Evolutionary conservation across 2,329 filamentous ascomycete genomes (phyloP), one percentile per base, ranked within the genome.

Genomic region (Pseudogymnoascus sp.): DNA sequence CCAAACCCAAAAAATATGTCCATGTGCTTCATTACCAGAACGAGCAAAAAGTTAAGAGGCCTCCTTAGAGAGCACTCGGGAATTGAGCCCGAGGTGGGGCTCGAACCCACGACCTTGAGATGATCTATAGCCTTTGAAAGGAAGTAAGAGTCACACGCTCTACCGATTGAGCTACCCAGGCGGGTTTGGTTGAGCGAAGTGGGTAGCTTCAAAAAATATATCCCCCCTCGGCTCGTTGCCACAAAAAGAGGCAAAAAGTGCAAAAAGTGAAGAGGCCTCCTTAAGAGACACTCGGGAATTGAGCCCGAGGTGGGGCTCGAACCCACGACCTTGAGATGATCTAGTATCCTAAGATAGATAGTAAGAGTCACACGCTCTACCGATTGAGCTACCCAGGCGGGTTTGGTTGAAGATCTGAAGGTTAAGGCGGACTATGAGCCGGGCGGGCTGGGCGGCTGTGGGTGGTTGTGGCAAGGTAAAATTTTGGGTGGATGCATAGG

Each of bases 291-390:
- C 21, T 21, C 21, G 21, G 21, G 21, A 21, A 21, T 21, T 54
- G 47, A 54, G 47, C 47, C 47, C 47, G 47, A 54, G 47, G 47
- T 29, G 47, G 47, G 47, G 47, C 47, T 54, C 47, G 47, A 54
- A 54, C 47, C 47, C 47, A 29, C 47, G 47, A 54, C 47, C 47
- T 54, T 54, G 47, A 54, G 47, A 54, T 54, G 47, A 54, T 54
- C 47, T 54, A 29, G 35, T 54, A 54, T 54, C 47, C 39, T 39
- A 17, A 50, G 31, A 47, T 31, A 33, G 59, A 9, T 26, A n/a
- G 33, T 78, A 78, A 78, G 84, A 86, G 84, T 86, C 84, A 85
- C 80, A 86, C 83, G 84, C 83, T 87, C 84, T 87, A 86, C 82
- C 81, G 81, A 84, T 84, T 84, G 82, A 84, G 82, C 82, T 84